Evolutionary conservation across 192 early-diverging fungal genomes (phyloP).

Genomic region (Pecoramyces ruminantium): DNA sequence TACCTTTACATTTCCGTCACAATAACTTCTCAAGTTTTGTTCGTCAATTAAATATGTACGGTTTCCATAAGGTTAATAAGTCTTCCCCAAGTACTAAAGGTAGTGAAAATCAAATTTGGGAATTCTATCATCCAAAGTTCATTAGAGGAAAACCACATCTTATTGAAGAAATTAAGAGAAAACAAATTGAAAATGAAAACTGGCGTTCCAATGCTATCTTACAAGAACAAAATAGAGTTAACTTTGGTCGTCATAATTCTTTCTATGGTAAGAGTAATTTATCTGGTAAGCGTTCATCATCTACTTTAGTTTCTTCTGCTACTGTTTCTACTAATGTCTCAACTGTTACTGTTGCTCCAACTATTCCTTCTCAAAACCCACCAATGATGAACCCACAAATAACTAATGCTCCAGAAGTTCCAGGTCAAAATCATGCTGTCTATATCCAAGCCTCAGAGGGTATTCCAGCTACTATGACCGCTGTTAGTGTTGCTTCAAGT

Average conservation of each 20-base stretch:
- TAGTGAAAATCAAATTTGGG: slow-evolving; percentile 87
- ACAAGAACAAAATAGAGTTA: background rate
- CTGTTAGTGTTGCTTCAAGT: background rate
- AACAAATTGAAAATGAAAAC: background rate
- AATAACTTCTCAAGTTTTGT: slow-evolving; percentile 86
- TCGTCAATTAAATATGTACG: slow-evolving; percentile 33
- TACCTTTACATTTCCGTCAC: slow-evolving; percentile 74
- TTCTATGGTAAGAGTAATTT: too few species aligned
- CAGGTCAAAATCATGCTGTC: background rate
- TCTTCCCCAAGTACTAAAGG: slow-evolving; percentile 57
- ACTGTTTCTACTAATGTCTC: too few species aligned
- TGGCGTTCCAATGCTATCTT: background rate
- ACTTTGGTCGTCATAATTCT: background rate
- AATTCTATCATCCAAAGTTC: slow-evolving; percentile 73
- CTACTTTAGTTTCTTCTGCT: too few species aligned
- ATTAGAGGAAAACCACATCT: slow-evolving; percentile 55
- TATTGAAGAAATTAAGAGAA: slow-evolving; percentile 74
- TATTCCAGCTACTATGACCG: background rate
- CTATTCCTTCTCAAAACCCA: background rate
- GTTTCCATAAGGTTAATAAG: slow-evolving; percentile 84
- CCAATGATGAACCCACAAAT: background rate
- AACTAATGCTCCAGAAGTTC: background rate
- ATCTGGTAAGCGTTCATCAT: too few species aligned
- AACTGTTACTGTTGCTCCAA: too few species aligned
- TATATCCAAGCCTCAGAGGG: background rate